Evolutionary conservation across 257 asterid genomes (phyloP).

Genomic region (Verbascum thapsus): DNA sequence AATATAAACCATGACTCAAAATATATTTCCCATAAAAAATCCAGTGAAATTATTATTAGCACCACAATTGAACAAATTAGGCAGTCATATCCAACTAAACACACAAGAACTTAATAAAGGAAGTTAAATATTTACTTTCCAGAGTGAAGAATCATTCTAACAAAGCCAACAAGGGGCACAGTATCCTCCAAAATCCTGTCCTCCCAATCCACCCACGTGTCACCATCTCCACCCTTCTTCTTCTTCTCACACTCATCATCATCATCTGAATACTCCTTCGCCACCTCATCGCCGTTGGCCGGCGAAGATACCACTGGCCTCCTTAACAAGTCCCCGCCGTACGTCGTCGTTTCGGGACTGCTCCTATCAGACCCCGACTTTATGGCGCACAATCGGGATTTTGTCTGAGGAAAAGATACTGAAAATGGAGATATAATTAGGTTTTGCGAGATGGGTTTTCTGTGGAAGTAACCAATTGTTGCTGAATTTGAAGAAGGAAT

Average conservation of each 20-base stretch:
- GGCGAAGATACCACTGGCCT: conserved; percentile 59
- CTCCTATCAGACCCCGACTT: conserved; percentile 52
- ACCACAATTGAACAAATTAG: background rate
- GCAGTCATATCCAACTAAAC: background rate
- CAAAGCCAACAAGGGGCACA: conserved; percentile 86
- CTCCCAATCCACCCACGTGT: conserved; percentile 88
- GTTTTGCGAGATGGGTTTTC: conserved; percentile 37
- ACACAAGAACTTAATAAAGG: too few relatives aligned
- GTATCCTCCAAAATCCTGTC: conserved; percentile 94
- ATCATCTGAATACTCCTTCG: conserved; percentile 33
- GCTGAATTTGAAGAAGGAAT: too few relatives aligned
- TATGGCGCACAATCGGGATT: conserved; percentile 43
- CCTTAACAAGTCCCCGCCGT: conserved; percentile 56
- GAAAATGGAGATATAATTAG: conserved; percentile 34
- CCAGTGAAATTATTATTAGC: background rate
- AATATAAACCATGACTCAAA: too few relatives aligned
- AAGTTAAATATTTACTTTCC: conserved; percentile 54
- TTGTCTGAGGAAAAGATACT: conserved; percentile 36
- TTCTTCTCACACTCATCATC: conserved; percentile 37
- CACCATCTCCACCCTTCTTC: conserved; percentile 47
- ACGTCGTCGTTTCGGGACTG: conserved; percentile 38
- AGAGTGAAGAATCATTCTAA: conserved; percentile 84
- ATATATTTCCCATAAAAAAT: background rate
- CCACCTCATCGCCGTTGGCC: conserved; percentile 34
- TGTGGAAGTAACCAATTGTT: background rate